Evolutionary conservation across 129 eudicot genomes (phyloP).

Genomic region (Pulicaria dysenterica): DNA sequence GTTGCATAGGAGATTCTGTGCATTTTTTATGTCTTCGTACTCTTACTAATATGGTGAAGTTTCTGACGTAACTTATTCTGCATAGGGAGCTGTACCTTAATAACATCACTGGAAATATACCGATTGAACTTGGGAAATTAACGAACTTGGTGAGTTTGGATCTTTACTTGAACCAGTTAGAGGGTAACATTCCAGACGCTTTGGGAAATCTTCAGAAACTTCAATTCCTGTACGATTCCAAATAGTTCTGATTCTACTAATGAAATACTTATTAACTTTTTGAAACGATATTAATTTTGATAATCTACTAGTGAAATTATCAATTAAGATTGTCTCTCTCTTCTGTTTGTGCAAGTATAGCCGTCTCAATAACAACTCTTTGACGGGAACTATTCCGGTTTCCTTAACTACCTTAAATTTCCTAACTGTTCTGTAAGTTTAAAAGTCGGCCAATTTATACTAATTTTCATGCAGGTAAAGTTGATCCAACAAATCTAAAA

Average conservation of each 20-base stretch:
- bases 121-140: conserved; percentile 46
- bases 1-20: no score
- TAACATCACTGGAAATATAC: conserved; percentile 68
- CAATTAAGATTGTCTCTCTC: conserved; percentile 15
- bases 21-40: conserved; percentile 4
- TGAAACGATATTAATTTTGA: not conserved
- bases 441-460: not conserved
- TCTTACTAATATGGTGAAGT: conserved; percentile 6
- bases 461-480: not conserved
- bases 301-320: not conserved
- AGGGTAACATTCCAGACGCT: conserved; percentile 58
- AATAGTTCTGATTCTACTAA: conserved; percentile 5
- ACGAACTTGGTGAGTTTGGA: conserved; percentile 77
- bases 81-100: conserved; percentile 78
- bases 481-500: not conserved
- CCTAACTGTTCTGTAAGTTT: conserved; percentile 82
- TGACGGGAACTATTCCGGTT: conserved; percentile 61
- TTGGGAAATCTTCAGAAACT: conserved; percentile 62
- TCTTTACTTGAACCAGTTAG: conserved; percentile 60
- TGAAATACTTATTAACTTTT: not conserved
- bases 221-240: conserved; percentile 59
- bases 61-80: conserved; percentile 13
- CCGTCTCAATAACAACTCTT: conserved; percentile 76
- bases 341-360: conserved; percentile 49
- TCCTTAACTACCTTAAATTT: conserved; percentile 56